These are phyloP conservation scores for Acidomyces sp. DNA, from an alignment of 495 filamentous ascomycete species.

Conservation along the genomic window DNA sequence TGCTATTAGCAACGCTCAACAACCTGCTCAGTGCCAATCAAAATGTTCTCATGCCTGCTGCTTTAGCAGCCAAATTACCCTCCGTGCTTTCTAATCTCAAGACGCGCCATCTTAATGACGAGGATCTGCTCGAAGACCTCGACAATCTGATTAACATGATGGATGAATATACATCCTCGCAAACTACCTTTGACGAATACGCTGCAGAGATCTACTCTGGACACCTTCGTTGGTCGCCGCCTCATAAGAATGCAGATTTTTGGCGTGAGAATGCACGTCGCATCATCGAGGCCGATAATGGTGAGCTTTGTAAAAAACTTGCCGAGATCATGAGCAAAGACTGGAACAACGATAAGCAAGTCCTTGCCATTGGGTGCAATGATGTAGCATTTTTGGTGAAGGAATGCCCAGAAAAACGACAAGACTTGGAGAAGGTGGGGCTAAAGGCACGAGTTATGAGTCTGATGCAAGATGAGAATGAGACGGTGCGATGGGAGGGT, in stretches of 20 bases:
- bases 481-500: slow-evolving; percentile 89
- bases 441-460: slow-evolving; percentile 89
- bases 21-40: slow-evolving; percentile 75
- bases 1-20: slow-evolving; percentile 74
- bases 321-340: slow-evolving; percentile 72
- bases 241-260: slow-evolving; percentile 78
- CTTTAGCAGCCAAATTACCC: slow-evolving; percentile 71
- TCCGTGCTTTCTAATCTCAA: slow-evolving; percentile 65
- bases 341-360: slow-evolving; percentile 90
- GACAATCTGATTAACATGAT: slow-evolving; percentile 60
- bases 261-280: slow-evolving; percentile 91
- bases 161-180: slow-evolving; percentile 86
- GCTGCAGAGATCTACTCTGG: slow-evolving; percentile 78
- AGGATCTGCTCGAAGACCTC: slow-evolving; percentile 80
- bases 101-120: slow-evolving; percentile 73
- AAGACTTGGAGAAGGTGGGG: slow-evolving; percentile 75
- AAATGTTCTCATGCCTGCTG: slow-evolving; percentile 62
- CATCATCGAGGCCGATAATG: slow-evolving; percentile 75
- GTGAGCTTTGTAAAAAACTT: slow-evolving; percentile 66
- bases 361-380: slow-evolving; percentile 90
- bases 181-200: slow-evolving; percentile 96
- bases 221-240: slow-evolving; percentile 88
- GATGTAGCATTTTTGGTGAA: slow-evolving; percentile 82
- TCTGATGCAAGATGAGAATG: slow-evolving; percentile 81
- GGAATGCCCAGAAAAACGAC: slow-evolving; percentile 74